Evolutionary conservation across 176 grass and related monocot genomes (phyloP), one percentile per base, ranked within the genome.

Genomic region (Eremochloa ophiuroides): DNA sequence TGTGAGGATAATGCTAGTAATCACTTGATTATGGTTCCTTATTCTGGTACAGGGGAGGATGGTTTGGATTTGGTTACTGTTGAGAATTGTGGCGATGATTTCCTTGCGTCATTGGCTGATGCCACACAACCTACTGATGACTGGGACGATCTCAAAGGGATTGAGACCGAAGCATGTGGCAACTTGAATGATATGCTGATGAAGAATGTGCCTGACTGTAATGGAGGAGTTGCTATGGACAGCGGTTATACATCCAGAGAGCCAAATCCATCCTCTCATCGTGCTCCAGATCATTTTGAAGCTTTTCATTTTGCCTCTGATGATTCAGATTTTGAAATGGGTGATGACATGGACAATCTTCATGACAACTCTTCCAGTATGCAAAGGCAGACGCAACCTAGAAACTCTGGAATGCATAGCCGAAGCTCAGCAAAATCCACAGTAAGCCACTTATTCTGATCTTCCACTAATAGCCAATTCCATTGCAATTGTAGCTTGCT

Each of bases 141-240:
- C 5, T 98, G 92, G 95, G 92, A 98, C 34, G 92, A 98, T 55
- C 75, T 94, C 7, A 85, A 93, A 64, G 86, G 66, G 9, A 93
- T 98, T 34, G 92, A 98, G 79, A 91, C 86, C 1, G 95, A 98
- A 85, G 95, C 95, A 55, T 93, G 90, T 59, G 86, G 84, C 55
- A 88, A 91, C 74, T 38, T 98, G 78, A 94, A 93, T 65, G 83
- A 89, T 37, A 93, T 98, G 68, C 76, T 93, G 62, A 80, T 18
- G 66, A 80, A 91, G 37, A 82, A 69, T 72, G 59, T 73, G 51
- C 37, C 75, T 17, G 43, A 84, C 26, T 38, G 71, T 75, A 50
- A 81, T 17, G 64, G 75, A 84, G 70, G 81, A 72, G 67, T 75
- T 81, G 56, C 30, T 26, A 38, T 34, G 46, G 55, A 27, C 39